phyloP scores from a whole-genome alignment of 345 rosid genomes.

The Corymbia maculata region DNA sequence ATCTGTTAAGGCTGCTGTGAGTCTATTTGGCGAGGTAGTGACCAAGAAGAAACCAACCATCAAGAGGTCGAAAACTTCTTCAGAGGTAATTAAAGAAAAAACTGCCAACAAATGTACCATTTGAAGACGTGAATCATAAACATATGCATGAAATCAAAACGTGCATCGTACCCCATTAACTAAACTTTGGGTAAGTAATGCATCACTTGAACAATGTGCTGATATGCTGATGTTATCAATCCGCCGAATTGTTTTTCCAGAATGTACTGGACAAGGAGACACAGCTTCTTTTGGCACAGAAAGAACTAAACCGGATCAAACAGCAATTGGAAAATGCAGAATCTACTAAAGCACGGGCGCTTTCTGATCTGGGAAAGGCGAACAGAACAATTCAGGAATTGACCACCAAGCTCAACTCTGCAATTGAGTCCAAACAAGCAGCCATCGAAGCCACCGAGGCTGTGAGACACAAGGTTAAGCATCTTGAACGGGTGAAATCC shows the following conservation, averaged over 20 bases:
- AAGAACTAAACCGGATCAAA: background rate
- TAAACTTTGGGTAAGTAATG: background rate
- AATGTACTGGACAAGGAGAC: conserved; percentile 19
- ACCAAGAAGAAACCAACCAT: conserved; percentile 8
- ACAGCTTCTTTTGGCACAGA: conserved; percentile 6
- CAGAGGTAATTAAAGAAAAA: conserved; percentile 15
- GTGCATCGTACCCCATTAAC: background rate
- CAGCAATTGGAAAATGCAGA: conserved; percentile 4
- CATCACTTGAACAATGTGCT: background rate
- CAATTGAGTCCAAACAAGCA: conserved; percentile 7
- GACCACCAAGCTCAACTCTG: conserved; percentile 5
- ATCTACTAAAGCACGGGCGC: background rate
- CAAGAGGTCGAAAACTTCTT: conserved; percentile 14
- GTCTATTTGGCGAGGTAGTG: conserved; percentile 72
- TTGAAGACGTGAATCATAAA: background rate
- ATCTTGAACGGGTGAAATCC: conserved; percentile 57
- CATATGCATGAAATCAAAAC: background rate
- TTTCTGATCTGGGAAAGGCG: conserved; percentile 3
- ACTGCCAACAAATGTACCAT: background rate
- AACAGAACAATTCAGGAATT: conserved; percentile 6
- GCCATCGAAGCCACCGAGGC: conserved; percentile 10
- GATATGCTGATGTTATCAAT: background rate
- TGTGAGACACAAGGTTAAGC: conserved; percentile 12
- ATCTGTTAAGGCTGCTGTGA: conserved; percentile 94
- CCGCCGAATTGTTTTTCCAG: background rate